These are phyloP conservation scores for Murraya koenigii DNA, from an alignment of 345 rosid genomes.

Conservation along the genomic window DNA sequence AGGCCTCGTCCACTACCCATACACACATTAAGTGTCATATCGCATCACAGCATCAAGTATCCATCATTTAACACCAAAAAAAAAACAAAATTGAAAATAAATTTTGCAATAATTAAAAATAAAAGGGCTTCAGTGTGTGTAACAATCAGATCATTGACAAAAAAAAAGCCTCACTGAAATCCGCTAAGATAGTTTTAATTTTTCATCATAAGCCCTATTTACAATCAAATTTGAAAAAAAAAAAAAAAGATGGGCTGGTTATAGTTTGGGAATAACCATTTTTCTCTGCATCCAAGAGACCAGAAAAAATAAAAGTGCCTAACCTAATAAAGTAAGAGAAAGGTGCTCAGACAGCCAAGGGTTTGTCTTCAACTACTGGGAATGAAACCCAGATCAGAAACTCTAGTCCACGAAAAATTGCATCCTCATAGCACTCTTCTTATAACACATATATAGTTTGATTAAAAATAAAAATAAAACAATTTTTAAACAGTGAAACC, in stretches of 20 bases:
- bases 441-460: neutral
- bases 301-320: neutral
- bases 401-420: slow-evolving; percentile 91
- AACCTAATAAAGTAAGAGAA: neutral
- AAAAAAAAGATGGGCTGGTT: neutral
- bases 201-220: slow-evolving; percentile 78
- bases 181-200: slow-evolving; percentile 79
- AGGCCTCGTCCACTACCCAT: slow-evolving; percentile 72
- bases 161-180: slow-evolving; percentile 87
- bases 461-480: neutral
- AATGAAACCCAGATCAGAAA: slow-evolving; percentile 79
- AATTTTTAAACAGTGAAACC: neutral
- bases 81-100: too few species aligned
- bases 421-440: slow-evolving; percentile 57
- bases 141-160: slow-evolving; percentile 92
- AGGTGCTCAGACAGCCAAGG: slow-evolving; percentile 99
- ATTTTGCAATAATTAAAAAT: neutral
- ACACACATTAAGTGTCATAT: slow-evolving; percentile 54
- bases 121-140: slow-evolving; percentile 93
- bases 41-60: slow-evolving; percentile 64
- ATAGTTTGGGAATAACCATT: neutral
- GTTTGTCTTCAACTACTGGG: slow-evolving; percentile 80
- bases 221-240: too few species aligned
- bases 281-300: neutral
- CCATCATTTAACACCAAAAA: neutral